Percentiles rank a stretch among this genome's conserved stretches.
Evolutionary conservation across 2,329 filamentous ascomycete species (phyloP).

Genomic region (Ceratocystis albifundus): DNA sequence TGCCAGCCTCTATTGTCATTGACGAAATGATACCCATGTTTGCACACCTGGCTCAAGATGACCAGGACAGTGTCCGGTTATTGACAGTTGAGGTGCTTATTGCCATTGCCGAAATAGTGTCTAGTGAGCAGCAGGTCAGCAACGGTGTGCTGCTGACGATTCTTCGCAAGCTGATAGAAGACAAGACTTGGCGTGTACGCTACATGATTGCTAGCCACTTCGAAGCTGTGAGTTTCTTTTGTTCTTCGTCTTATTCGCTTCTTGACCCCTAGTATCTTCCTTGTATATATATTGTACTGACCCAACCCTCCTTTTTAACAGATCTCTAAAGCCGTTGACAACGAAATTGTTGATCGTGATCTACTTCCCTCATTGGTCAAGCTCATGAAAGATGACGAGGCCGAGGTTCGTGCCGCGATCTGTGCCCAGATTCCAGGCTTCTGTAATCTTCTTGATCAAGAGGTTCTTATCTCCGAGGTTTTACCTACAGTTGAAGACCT

Average conservation of each 20-base stretch:
- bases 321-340: conserved; percentile 97
- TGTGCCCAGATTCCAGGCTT: conserved; percentile 97
- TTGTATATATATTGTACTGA: background rate
- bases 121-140: conserved; percentile 94
- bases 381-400: conserved; percentile 93
- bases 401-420: conserved; percentile 92
- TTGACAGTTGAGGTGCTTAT: conserved; percentile 95
- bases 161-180: conserved; percentile 85
- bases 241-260: background rate
- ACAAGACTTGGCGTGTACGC: conserved; percentile 98
- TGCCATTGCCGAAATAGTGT: conserved; percentile 89
- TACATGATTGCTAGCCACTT: conserved; percentile 99
- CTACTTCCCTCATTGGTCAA: conserved; percentile 95
- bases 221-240: conserved; percentile 59
- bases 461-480: conserved; percentile 83
- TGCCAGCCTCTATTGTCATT: conserved; percentile 81
- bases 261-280: background rate
- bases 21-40: conserved; percentile 99
- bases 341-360: conserved; percentile 88
- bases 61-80: conserved; percentile 93
- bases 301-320: conserved; percentile 30
- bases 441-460: conserved; percentile 77
- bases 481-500: conserved; percentile 95
- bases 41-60: conserved; percentile 89
- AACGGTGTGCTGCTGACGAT: conserved; percentile 87